Conservation (phyloP, 202 grass and related monocot species). For the Saccharum hybrid region DNA sequence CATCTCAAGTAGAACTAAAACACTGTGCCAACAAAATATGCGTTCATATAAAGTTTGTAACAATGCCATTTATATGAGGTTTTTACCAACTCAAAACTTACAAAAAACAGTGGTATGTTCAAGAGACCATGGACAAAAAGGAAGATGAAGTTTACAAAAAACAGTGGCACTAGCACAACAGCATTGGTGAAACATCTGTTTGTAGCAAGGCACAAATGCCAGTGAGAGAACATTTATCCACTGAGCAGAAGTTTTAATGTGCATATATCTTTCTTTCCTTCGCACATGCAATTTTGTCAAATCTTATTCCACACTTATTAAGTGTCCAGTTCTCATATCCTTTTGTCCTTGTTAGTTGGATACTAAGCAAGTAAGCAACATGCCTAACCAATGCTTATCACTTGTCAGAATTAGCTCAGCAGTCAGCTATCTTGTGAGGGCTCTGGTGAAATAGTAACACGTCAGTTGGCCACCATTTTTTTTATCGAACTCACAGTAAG, state of each 20-base stretch:
- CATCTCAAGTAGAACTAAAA: constrained; percentile 26
- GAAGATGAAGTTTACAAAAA: background rate
- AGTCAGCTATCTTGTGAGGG: background rate
- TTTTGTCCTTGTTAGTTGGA: background rate
- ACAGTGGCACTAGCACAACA: background rate
- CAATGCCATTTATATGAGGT: background rate
- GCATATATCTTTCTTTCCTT: background rate
- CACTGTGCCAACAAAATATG: background rate
- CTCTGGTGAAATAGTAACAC: background rate
- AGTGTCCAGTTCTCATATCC: background rate
- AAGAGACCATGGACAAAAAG: background rate
- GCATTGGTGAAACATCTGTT: constrained; percentile 1
- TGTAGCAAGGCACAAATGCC: background rate
- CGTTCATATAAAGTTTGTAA: constrained; percentile 12
- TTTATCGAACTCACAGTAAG: background rate
- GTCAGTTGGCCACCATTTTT: background rate
- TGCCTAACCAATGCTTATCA: background rate
- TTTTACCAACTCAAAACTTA: constrained; percentile 5
- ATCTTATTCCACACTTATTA: background rate
- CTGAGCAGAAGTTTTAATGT: background rate
- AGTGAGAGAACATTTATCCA: background rate
- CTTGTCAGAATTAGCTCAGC: background rate
- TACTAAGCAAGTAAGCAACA: constrained; percentile 12
- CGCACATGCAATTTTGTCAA: background rate
- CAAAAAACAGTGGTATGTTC: background rate